Evolutionary conservation across 352 stramenopile genomes (phyloP).

Genomic region (Saprolegnia diclina): DNA sequence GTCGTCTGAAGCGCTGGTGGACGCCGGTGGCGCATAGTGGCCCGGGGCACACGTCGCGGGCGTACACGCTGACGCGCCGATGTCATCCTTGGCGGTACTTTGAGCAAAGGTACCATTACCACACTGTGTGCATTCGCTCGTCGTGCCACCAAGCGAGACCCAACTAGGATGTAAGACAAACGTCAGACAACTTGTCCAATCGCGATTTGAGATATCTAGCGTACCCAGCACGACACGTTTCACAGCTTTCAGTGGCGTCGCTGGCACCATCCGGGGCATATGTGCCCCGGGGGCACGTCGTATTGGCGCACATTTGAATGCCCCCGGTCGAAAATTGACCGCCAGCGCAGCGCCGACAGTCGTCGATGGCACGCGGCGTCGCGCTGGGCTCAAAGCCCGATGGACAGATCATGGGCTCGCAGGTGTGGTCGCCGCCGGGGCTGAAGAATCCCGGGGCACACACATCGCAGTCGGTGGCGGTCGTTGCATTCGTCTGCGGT

Average conservation of each 20-base stretch:
- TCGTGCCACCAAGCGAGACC: conserved; percentile 35
- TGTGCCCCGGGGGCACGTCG: conserved; percentile 31
- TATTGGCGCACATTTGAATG: conserved; percentile 29
- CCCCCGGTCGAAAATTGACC: conserved; percentile 39
- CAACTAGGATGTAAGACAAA: conserved; percentile 33
- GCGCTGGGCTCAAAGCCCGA: conserved; percentile 32
- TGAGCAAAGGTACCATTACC: conserved; percentile 36
- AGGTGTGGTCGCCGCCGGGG: conserved; percentile 12
- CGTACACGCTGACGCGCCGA: conserved; percentile 29
- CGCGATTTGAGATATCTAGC: conserved; percentile 29
- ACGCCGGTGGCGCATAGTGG: conserved; percentile 30
- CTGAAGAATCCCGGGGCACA: background rate
- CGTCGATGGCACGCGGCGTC: background rate
- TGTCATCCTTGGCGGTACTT: conserved; percentile 26
- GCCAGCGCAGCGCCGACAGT: conserved; percentile 28
- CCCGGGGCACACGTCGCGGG: conserved; percentile 35
- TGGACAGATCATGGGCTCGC: conserved; percentile 33
- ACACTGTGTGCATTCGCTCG: conserved; percentile 31
- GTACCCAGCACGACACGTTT: conserved; percentile 32
- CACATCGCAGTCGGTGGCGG: conserved; percentile 1
- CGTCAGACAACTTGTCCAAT: conserved; percentile 27
- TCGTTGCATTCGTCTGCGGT: background rate
- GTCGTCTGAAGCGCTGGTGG: conserved; percentile 29
- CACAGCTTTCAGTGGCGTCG: conserved; percentile 33
- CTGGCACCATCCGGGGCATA: conserved; percentile 34